Evolutionary conservation across 768 basidiomycete genomes (phyloP).

Genomic region (Russula foetens): DNA sequence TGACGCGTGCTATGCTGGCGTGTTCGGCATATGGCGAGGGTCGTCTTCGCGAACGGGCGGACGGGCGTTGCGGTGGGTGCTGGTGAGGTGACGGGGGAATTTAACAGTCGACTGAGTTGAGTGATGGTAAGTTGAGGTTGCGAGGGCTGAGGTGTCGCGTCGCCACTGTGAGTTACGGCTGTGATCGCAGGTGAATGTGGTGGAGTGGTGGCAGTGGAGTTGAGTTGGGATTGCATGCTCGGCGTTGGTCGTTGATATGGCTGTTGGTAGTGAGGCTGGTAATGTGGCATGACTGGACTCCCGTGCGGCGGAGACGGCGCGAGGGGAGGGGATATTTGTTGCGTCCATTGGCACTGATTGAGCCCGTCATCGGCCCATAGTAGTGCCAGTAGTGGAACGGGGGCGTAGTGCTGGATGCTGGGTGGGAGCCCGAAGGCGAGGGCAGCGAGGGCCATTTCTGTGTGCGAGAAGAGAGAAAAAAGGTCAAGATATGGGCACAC

Average conservation of each 20-base stretch:
- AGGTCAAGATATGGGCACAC: conserved; percentile 4
- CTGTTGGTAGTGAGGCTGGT: background rate
- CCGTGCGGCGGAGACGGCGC: conserved; percentile 22
- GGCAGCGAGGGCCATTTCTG: conserved; percentile 42
- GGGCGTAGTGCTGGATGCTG: conserved; percentile 44
- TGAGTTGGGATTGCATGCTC: background rate
- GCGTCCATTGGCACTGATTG: background rate
- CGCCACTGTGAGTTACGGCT: no score
- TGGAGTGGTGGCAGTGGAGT: no score
- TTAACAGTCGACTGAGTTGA: no score
- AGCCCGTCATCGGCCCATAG: background rate
- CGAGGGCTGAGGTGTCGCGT: no score
- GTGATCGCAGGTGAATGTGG: no score
- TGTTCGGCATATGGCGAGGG: no score
- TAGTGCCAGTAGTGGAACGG: conserved; percentile 35
- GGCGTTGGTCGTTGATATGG: conserved; percentile 3
- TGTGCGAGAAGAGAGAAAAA: background rate
- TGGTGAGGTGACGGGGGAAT: no score
- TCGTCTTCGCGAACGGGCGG: no score
- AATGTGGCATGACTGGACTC: conserved; percentile 16
- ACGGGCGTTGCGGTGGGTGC: no score
- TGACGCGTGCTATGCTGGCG: no score
- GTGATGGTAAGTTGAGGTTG: no score
- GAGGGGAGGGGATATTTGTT: conserved; percentile 8
- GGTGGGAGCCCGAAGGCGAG: conserved; percentile 33